Evolutionary conservation across 2,329 filamentous ascomycete genomes (phyloP), one percentile per base, ranked within the genome.

Genomic region (Phaeoacremonium minimum): DNA sequence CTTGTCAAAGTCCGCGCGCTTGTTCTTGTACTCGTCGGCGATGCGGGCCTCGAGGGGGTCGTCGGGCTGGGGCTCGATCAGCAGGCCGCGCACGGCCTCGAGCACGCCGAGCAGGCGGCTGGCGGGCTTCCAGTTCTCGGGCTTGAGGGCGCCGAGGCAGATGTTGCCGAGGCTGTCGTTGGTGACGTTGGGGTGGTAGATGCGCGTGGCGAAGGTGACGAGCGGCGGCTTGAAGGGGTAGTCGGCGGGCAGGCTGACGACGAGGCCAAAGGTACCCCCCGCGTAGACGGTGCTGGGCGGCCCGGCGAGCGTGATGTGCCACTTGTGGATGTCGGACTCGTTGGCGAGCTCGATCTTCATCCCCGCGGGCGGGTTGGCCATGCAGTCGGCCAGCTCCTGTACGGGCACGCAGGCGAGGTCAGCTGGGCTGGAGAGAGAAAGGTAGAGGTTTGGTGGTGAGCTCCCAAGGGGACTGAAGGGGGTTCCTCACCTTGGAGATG

Each of bases 141-240:
- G 62, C 57, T 90, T 87, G 49, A 96, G 78, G 61, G 90, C 77
- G 42, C 79, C 81, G 30, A 96, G 73, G 64, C 90, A 96, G 78
- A 96, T 87, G 64, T 75, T 83, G 44, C 90, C 90, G 48, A 80
- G 77, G 55, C 77, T 75, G 61, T 95, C 89, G 73, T 95, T 93
- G 55, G 84, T 88, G 41, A 96, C 78, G 66, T 96, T 96, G 30
- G 90, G 89, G 68, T 96, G 90, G 75, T 95, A 96, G 71, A 95
- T 86, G 65, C 90, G 91, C 35, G 89, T 95, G 47, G 71, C 67
- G 74, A 95, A 95, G 55, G 75, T 80, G 49, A 95, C 73, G 42
- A 75, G 69, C 13, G 89, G 89, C 15, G 88, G 80, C 64, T 93
- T 93, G 80, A 95, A 95, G 22, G 89, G 89, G 69, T 95, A 95